Base-by-base conservation (phyloP, 164 flowering plant species). In the Nelumbo lutea region DNA sequence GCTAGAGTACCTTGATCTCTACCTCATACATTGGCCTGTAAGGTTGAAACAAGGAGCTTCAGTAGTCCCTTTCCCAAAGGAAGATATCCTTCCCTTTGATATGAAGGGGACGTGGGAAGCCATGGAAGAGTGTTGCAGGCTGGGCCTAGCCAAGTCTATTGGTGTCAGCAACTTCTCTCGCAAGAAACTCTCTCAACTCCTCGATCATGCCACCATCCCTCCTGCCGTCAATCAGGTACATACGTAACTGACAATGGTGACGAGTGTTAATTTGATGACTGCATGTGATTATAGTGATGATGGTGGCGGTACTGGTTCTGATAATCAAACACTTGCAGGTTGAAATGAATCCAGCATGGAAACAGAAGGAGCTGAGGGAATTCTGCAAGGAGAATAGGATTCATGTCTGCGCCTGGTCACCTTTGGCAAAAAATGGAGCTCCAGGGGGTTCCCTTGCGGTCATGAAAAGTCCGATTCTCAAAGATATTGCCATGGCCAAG, bases 151-250 rank as follows among this genome's bases (percentile, higher is more conserved):
- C 4, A 80, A 69, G 59, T 65, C 71, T n/a, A 77, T 80, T 48
- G 80, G 83, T 8, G 74, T 74, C 0, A 77, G 78, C 70, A 80
- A 80, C 56, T 80, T 69, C 61, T 42, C 68, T 15, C 6, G 61
- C 58, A 43, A 70, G 38, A 75, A 72, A 65, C 66, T 80, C 40
- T 39, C 61, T 0, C 44, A 47, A 5, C 46, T 72, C 8, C 74
- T 76, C 0, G 13, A 58, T 10, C 27, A 38, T 64, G 74, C 73
- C 13, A 71, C 62, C 9, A 76, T 79, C 43, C 79, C 71, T 56
- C 79, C 82, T 6, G 77, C 79, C 13, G 79, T 79, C 3, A 74
- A 80, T 45, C 78, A 76, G 69, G 79, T 77, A 46, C 5, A 56
- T 5, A 2, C 7, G 15, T 41, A 14, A 6, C 56, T 48, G 39